Conservation (phyloP, 495 filamentous ascomycete species). For the Apiosordaria backusii region DNA sequence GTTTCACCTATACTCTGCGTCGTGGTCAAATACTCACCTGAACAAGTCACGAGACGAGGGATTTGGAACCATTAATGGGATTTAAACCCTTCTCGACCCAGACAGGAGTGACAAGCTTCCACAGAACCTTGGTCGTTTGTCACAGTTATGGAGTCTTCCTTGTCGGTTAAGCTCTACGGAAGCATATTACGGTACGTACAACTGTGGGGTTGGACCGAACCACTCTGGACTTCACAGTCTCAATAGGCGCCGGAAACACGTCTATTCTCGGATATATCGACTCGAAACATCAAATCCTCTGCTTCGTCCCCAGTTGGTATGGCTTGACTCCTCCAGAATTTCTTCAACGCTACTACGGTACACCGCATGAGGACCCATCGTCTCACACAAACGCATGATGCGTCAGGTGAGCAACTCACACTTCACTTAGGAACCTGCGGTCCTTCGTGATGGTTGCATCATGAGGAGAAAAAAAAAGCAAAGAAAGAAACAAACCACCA, state of each 20-base stretch:
- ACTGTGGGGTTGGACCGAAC: not conserved
- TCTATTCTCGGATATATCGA: not conserved
- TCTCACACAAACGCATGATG: not conserved
- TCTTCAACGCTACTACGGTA: not conserved
- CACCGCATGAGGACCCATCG: not conserved
- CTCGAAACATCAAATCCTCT: not conserved
- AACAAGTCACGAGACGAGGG: not conserved
- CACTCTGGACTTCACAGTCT: not conserved
- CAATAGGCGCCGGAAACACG: not conserved
- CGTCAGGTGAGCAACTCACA: conserved; percentile 1
- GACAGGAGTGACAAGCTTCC: not conserved
- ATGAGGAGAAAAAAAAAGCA: not conserved
- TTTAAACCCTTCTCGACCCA: not conserved
- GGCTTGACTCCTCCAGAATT: too few species aligned
- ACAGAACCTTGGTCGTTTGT: not conserved
- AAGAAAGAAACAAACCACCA: not conserved
- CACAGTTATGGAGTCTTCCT: not conserved
- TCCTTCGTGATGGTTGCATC: not conserved
- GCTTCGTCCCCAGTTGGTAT: not conserved
- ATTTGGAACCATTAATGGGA: not conserved
- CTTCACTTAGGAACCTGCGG: too few species aligned
- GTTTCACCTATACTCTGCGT: not conserved
- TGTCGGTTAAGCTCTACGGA: not conserved
- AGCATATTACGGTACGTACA: not conserved
- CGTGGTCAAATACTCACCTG: not conserved